Conservation (phyloP, 192 early-diverging fungal genomes). For the Funneliformis mosseae region DNA sequence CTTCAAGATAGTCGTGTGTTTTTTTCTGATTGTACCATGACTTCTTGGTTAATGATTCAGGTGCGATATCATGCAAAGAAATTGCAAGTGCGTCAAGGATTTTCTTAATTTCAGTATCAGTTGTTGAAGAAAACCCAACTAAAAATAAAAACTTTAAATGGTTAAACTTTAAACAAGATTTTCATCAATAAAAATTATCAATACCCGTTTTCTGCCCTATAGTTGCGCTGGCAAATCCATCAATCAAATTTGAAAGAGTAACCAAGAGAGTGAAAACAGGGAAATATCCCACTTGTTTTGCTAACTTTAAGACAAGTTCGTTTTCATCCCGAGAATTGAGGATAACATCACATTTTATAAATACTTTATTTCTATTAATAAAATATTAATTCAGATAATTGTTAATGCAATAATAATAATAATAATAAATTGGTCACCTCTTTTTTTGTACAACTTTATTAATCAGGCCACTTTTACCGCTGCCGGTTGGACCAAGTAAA, state of each 20-base stretch:
- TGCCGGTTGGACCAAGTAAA: constrained; percentile 82
- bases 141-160: not conserved
- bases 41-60: constrained; percentile 30
- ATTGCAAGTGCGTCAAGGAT: constrained; percentile 84
- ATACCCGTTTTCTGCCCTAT: constrained; percentile 86
- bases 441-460: constrained; percentile 66
- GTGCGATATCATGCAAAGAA: constrained; percentile 58
- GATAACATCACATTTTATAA: constrained; percentile 81
- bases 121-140: constrained; percentile 72
- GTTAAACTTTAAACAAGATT: too few relatives aligned
- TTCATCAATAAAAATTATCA: not conserved
- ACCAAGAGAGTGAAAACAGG: constrained; percentile 86
- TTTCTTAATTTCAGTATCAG: constrained; percentile 79
- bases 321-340: constrained; percentile 71
- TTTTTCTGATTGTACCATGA: constrained; percentile 1
- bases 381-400: not conserved
- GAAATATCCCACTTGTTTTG: constrained; percentile 88
- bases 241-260: constrained; percentile 71
- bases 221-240: constrained; percentile 82
- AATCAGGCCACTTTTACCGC: constrained; percentile 79
- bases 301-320: constrained; percentile 74
- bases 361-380: constrained; percentile 59
- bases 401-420: not conserved
- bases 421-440: constrained; percentile 43
- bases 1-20: not conserved